Evolutionary conservation across 2,329 filamentous ascomycete genomes (phyloP).

Genomic region (Epichloe glyceriae): DNA sequence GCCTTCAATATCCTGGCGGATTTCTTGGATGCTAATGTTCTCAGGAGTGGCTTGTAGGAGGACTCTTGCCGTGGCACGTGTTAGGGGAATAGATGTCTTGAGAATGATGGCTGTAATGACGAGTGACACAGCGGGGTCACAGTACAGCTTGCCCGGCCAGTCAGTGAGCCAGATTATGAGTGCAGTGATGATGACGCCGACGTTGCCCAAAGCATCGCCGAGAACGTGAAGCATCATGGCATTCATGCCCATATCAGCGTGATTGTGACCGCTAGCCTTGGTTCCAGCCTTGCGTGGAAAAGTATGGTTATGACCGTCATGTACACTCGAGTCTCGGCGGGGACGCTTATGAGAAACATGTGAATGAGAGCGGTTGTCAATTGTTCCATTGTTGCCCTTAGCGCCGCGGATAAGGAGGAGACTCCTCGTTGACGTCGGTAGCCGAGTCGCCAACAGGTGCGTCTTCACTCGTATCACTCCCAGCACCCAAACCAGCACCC

Average conservation of each 20-base stretch:
- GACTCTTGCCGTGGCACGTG: constrained; percentile 70
- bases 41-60: constrained; percentile 88
- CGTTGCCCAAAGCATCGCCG: constrained; percentile 74
- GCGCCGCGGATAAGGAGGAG: constrained; percentile 27
- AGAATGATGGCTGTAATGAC: constrained; percentile 78
- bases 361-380: constrained; percentile 13
- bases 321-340: constrained; percentile 39
- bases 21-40: constrained; percentile 76
- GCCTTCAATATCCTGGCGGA: constrained; percentile 78
- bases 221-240: constrained; percentile 66
- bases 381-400: constrained; percentile 19
- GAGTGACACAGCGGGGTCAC: constrained; percentile 83
- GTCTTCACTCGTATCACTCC: constrained; percentile 39
- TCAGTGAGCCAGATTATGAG: constrained; percentile 85
- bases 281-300: constrained; percentile 51
- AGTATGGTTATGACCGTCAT: constrained; percentile 68
- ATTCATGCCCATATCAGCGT: constrained; percentile 91
- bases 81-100: constrained; percentile 64
- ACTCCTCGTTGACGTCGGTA: constrained; percentile 29
- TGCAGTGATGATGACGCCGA: constrained; percentile 72
- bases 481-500: constrained; percentile 41
- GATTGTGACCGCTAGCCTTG: constrained; percentile 59
- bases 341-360: constrained; percentile 13
- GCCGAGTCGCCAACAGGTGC: constrained; percentile 29
- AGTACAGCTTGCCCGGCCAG: constrained; percentile 71